Base-by-base conservation (phyloP, 1,284 basidiomycete species). In the Naganishia liquefaciens region DNA sequence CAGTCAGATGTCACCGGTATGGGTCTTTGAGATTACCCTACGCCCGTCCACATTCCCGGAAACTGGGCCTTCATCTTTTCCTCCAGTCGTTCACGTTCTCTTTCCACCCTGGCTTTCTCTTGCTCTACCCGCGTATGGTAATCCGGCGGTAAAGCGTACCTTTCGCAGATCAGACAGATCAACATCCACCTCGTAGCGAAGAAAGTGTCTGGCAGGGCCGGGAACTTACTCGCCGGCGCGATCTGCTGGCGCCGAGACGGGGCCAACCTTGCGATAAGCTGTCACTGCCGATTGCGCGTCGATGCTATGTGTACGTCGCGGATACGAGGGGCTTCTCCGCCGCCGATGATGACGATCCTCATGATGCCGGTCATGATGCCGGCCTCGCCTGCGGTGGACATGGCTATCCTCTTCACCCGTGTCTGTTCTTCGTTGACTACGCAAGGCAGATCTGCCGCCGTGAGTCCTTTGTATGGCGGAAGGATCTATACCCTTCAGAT, bases 81-180 rank as follows among this genome's bases (percentile, higher is more conserved):
- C 46, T 64, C 46, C 11, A 52, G 23, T 19, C 30, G 28, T 23
- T 65, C 63, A 1, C 39, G 40, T 33, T 65, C 55, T 11, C 52
- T 57, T 10, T 52, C 49, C 39, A n/a, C 28, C 23, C 39, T 33
- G n/a, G 39, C 27, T 15, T 33, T 33, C 21, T 60, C 57, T 25
- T 51, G 47, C n/a, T 58, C 63, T n/a, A 52, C 21, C 0, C 63
- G 54, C 2, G 54, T 30, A 13, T 52, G 46, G 28, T 65, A 65
- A 19, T 51, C 54, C 2, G 63, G 63, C 23, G 63, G 63, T 11
- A 58, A 21, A 19, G 63, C 63, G n/a, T 65, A 65, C 30, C 63
- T 65, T 37, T 25, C 21, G 15, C 6, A 17, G 10, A 33, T 55
- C n/a, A 37, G 13, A 13, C 33, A 13, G 33, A 37, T 2, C 11